These are phyloP conservation scores for Durotheca rogersii DNA, from an alignment of 495 filamentous ascomycete genomes.

Conservation along the genomic window DNA sequence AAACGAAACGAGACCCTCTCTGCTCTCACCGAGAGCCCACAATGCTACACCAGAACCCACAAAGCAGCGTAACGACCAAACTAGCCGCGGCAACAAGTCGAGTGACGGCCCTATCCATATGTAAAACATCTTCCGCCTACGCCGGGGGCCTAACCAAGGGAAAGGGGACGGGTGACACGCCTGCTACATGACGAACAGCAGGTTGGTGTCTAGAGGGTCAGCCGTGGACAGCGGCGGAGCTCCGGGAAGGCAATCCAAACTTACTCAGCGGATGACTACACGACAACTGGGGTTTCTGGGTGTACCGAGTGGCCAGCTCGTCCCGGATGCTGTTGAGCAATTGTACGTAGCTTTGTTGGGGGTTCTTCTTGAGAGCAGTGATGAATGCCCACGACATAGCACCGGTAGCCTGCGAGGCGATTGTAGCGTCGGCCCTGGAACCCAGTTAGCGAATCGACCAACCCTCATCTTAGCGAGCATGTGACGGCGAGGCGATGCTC, in stretches of 20 bases:
- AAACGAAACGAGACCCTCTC: background rate
- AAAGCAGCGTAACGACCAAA: background rate
- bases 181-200: conserved; percentile 53
- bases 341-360: conserved; percentile 96
- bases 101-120: background rate
- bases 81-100: background rate
- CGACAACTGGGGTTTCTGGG: conserved; percentile 95
- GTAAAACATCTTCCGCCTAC: background rate
- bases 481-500: background rate
- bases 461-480: background rate
- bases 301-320: conserved; percentile 83
- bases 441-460: background rate
- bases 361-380: conserved; percentile 89
- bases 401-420: conserved; percentile 83
- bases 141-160: background rate
- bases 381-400: conserved; percentile 99
- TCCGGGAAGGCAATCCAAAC: conserved; percentile 34
- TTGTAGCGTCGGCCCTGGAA: conserved; percentile 63
- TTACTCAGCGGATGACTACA: conserved; percentile 95
- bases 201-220: conserved; percentile 49
- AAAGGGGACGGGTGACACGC: background rate
- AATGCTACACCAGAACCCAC: conserved; percentile 8
- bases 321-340: conserved; percentile 93
- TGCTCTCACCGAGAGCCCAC: background rate
- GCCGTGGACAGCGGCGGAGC: conserved; percentile 21